Conservation (phyloP, 2,329 filamentous ascomycete genomes). For the Diplodia scrobiculata region DNA sequence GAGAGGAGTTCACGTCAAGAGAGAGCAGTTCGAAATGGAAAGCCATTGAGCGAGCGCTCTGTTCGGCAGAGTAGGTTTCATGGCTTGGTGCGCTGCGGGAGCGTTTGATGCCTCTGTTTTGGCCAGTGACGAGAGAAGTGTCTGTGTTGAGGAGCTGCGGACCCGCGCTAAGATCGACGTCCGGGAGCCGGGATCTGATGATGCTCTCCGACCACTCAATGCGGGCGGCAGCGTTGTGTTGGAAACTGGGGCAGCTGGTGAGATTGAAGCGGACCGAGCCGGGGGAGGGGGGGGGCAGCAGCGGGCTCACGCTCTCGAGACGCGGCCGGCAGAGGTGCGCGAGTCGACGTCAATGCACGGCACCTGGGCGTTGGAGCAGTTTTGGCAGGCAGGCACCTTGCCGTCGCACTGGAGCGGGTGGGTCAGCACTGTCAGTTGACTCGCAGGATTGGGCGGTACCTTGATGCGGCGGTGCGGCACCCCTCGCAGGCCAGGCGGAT, state of each 20-base stretch:
- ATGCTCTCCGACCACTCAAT: constrained; percentile 44
- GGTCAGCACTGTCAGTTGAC: not conserved
- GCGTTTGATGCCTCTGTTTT: not conserved
- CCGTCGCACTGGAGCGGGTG: constrained; percentile 43
- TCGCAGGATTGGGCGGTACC: constrained; percentile 32
- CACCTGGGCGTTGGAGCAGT: constrained; percentile 44
- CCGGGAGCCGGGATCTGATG: constrained; percentile 36
- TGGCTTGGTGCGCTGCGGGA: not conserved
- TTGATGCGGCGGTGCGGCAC: constrained; percentile 46
- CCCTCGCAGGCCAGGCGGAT: constrained; percentile 46
- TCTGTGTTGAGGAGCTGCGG: constrained; percentile 33
- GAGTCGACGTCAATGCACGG: constrained; percentile 46
- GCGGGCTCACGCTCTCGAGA: constrained; percentile 40
- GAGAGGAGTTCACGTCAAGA: constrained; percentile 45
- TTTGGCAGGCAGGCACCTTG: constrained; percentile 44
- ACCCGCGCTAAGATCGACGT: constrained; percentile 39
- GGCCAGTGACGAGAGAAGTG: not conserved
- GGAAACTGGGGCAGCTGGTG: constrained; percentile 30
- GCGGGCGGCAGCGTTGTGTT: constrained; percentile 36
- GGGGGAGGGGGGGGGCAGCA: not conserved
- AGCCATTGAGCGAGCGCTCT: constrained; percentile 38
- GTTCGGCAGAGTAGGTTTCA: not conserved
- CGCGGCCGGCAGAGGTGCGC: constrained; percentile 41
- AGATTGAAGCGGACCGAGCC: not conserved
- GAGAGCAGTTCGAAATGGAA: constrained; percentile 45